Evolutionary conservation across 192 early-diverging fungal genomes (phyloP), one percentile per base, ranked within the genome.

Genomic region (Powellomyces hirtus): DNA sequence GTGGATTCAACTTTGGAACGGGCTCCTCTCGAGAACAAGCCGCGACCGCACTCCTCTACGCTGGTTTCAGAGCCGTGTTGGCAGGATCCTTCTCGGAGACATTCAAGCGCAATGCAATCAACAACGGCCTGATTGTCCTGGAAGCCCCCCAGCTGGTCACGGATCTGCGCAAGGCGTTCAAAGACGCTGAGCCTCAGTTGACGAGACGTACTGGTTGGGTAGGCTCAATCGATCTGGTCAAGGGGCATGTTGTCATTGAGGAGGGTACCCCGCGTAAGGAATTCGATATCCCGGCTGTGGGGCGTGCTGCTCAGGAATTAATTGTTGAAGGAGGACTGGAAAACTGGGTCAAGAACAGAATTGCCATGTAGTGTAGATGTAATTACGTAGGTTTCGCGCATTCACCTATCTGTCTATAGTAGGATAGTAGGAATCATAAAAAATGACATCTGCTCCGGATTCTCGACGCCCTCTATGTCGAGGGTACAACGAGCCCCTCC

Each of bases 11-110:
- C 83, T 98, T 98, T 84, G 97, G 97, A 26, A 92, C 94, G 24
- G 97, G 97, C 5, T 97, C 95, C 13, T 96, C 94, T 46, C 88
- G 97, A 67, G 95, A 99, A 76, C 97, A 99, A 79, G 97, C 97
- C 1, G 95, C 97, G 13, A 99, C 97, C 0, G 94, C 94, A 11
- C 77, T 98, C 31, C 81, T 94, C 66, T 88, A 94, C 33, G 85
- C 90, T 37, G 94, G 92, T 44, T 85, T 99, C 67, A 84, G 84
- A 10, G 73, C 95, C 36, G 86, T 97, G 26, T 77, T 99, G 52
- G 92, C 93, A 50, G 95, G 92, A 5, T 96, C 95, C 18, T 92
- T 93, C 61, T 92, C 90, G n/a, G 95, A 99, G 74, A 99, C 92
- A 0, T 99, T 95, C 79, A 99, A 99, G 81, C 91, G 97, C 46